Percentiles rank a stretch among this genome's conserved stretches.
These are phyloP conservation scores for Fraxinus sp. DNA, from an alignment of 305 asterid species.

Conservation along the genomic window DNA sequence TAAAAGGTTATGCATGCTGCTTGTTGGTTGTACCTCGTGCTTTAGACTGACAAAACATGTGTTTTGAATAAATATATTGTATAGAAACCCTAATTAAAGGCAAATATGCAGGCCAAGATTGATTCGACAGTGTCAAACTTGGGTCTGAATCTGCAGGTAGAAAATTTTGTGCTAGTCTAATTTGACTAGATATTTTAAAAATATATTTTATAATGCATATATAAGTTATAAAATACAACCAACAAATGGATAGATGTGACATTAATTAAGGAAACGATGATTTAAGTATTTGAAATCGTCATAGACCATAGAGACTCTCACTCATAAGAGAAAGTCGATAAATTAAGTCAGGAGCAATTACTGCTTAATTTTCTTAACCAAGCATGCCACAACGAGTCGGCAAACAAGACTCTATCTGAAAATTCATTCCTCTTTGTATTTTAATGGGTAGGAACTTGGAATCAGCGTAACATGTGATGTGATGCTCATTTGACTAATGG, in stretches of 20 bases:
- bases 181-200: constrained; percentile 17
- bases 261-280: not conserved
- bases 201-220: not conserved
- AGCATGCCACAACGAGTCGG: not conserved
- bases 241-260: not conserved
- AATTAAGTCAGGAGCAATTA: not conserved
- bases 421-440: constrained; percentile 1
- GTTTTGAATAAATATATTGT: constrained; percentile 21
- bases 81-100: constrained; percentile 12
- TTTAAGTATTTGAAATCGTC: not conserved
- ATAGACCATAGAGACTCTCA: not conserved
- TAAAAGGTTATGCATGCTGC: constrained; percentile 15
- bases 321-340: not conserved
- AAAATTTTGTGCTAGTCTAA: not conserved
- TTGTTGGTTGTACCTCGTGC: constrained; percentile 34
- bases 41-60: constrained; percentile 44
- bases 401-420: not conserved
- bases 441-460: constrained; percentile 25
- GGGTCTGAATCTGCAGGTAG: constrained; percentile 1
- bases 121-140: constrained; percentile 31
- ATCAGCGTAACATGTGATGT: constrained; percentile 44
- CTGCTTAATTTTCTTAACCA: not conserved
- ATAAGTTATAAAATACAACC: not conserved
- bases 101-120: constrained; percentile 25
- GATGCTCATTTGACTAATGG: constrained; percentile 34